phyloP scores from a whole-genome alignment of 192 early-diverging fungal genomes.

The Umbelopsis sp. region DNA sequence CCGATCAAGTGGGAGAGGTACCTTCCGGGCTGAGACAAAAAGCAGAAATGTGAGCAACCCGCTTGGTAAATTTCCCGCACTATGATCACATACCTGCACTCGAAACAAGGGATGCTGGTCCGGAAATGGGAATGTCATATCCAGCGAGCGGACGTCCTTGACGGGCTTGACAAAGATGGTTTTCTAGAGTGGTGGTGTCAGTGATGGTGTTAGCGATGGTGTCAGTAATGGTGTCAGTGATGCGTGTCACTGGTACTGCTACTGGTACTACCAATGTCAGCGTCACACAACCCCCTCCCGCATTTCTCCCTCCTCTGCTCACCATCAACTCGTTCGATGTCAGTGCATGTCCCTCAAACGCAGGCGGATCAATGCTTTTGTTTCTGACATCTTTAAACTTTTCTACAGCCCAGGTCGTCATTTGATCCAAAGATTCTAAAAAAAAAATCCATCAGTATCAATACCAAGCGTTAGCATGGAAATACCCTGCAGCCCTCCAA shows the following conservation, averaged over 20 bases:
- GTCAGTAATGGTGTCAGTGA: no score
- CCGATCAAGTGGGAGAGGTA: conserved; percentile 92
- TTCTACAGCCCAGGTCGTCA: conserved; percentile 81
- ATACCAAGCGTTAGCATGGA: neutral
- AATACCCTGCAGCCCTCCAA: neutral
- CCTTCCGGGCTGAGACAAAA: conserved; percentile 53
- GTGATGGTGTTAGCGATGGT: no score
- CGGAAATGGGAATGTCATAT: conserved; percentile 86
- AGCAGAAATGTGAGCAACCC: no score
- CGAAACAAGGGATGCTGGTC: conserved; percentile 64
- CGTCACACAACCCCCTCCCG: no score
- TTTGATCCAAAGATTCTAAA: conserved; percentile 80
- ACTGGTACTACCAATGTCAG: no score
- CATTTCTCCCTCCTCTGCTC: no score
- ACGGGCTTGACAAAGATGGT: conserved; percentile 74
- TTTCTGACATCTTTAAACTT: conserved; percentile 81
- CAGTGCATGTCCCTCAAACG: conserved; percentile 75
- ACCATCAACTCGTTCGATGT: conserved; percentile 70
- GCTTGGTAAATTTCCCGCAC: conserved; percentile 24
- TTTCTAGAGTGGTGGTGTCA: conserved; percentile 58
- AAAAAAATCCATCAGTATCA: no score
- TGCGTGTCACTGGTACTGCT: no score
- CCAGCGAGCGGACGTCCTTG: conserved; percentile 78
- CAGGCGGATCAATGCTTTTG: conserved; percentile 68
- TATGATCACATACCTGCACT: conserved; percentile 37